Evolutionary conservation across 2,329 filamentous ascomycete species (phyloP).

Genomic region (Coniochaeta prunicola): DNA sequence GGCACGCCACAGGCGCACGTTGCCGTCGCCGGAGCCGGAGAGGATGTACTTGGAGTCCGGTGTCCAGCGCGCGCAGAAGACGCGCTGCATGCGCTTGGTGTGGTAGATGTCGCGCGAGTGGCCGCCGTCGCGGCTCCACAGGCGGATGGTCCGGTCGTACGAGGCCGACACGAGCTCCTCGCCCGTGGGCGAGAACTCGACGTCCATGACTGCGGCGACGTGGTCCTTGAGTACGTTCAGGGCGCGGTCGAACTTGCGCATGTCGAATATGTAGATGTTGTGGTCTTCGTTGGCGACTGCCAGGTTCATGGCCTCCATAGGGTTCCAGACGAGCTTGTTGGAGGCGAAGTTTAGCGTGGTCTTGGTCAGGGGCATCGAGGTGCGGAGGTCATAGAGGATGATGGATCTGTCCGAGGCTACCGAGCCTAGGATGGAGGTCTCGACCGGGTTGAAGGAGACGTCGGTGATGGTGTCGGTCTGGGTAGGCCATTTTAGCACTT

Average conservation of each 20-base stretch:
- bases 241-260: conserved; percentile 80
- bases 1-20: conserved; percentile 77
- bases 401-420: conserved; percentile 79
- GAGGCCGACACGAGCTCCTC: conserved; percentile 87
- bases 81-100: conserved; percentile 95
- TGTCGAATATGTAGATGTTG: conserved; percentile 89
- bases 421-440: conserved; percentile 84
- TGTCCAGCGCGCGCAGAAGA: conserved; percentile 74
- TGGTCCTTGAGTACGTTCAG: conserved; percentile 88
- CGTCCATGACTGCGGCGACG: conserved; percentile 87
- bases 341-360: conserved; percentile 74
- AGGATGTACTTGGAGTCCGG: conserved; percentile 86
- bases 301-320: conserved; percentile 65
- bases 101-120: conserved; percentile 92
- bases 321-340: conserved; percentile 87
- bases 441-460: conserved; percentile 85
- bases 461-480: conserved; percentile 84
- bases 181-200: conserved; percentile 91
- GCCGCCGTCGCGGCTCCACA: conserved; percentile 75
- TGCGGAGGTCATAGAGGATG: conserved; percentile 87
- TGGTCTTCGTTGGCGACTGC: conserved; percentile 92
- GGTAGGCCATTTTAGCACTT: conserved; percentile 81
- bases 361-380: conserved; percentile 73
- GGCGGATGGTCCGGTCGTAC: conserved; percentile 78
- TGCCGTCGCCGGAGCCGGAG: conserved; percentile 89